phyloP scores from a whole-genome alignment of 2,329 filamentous ascomycete genomes.

The Chrysoporthe deuterocubensis region DNA sequence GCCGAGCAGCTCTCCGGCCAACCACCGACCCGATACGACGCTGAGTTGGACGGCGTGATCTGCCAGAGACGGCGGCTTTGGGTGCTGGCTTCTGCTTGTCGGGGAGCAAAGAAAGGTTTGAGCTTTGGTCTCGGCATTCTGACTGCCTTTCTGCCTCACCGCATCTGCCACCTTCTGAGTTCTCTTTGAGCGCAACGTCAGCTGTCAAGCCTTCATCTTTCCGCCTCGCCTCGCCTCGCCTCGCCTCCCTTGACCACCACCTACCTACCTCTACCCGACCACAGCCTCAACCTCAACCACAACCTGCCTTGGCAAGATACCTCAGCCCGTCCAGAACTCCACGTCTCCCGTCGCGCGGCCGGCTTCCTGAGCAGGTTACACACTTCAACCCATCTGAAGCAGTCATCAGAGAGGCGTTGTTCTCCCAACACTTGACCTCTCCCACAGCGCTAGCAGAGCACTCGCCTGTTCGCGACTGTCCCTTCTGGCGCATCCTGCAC shows the following conservation, averaged over 20 bases:
- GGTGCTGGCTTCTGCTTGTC: constrained; percentile 26
- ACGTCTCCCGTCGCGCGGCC: constrained; percentile 23
- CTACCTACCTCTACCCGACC: constrained; percentile 24
- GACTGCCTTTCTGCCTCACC: constrained; percentile 27
- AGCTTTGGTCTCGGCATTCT: constrained; percentile 31
- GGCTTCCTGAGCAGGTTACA: constrained; percentile 27
- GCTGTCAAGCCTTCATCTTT: constrained; percentile 24
- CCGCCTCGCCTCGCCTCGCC: constrained; percentile 22
- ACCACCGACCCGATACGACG: constrained; percentile 12
- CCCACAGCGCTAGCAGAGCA: constrained; percentile 35
- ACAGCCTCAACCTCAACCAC: constrained; percentile 26
- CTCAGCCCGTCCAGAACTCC: constrained; percentile 18
- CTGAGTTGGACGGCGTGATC: constrained; percentile 6
- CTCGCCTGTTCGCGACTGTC: constrained; percentile 25
- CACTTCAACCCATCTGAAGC: constrained; percentile 23
- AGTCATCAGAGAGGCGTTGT: constrained; percentile 29
- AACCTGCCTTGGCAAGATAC: constrained; percentile 17
- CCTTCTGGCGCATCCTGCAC: constrained; percentile 19
- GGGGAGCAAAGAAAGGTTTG: constrained; percentile 32
- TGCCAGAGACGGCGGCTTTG: constrained; percentile 19
- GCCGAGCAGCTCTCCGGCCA: constrained; percentile 18
- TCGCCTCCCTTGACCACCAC: constrained; percentile 27
- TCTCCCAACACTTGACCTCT: constrained; percentile 39
- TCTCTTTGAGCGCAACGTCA: constrained; percentile 28
- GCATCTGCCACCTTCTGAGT: constrained; percentile 26